Evolutionary conservation across 2,329 filamentous ascomycete genomes (phyloP).

Genomic region (Neonectria punicea): DNA sequence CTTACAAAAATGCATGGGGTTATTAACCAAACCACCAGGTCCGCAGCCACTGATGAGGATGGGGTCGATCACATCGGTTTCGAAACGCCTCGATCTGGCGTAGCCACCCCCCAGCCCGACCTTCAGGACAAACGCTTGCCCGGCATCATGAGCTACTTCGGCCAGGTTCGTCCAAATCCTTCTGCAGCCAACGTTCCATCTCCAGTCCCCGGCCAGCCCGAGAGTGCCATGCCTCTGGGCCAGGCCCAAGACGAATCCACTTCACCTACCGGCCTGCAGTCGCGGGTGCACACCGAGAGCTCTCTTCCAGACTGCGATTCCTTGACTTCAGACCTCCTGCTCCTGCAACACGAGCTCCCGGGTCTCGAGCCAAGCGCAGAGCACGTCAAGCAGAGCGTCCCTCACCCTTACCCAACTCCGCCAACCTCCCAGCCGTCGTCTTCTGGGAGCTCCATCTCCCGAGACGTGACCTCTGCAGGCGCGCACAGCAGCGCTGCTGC

Average conservation of each 20-base stretch:
- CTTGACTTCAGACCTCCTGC: constrained; percentile 34
- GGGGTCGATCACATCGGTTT: constrained; percentile 81
- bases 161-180: constrained; percentile 96
- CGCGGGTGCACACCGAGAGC: constrained; percentile 41
- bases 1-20: constrained; percentile 56
- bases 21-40: constrained; percentile 64
- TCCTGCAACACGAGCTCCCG: constrained; percentile 40
- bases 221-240: constrained; percentile 43
- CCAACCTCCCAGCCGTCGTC: constrained; percentile 62
- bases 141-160: constrained; percentile 97
- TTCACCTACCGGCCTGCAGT: constrained; percentile 47
- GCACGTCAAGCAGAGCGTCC: constrained; percentile 38
- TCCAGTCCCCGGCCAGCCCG: constrained; percentile 54
- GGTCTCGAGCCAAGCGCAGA: constrained; percentile 36
- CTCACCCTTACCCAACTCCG: constrained; percentile 65
- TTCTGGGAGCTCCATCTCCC: constrained; percentile 45
- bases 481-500: constrained; percentile 37
- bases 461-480: constrained; percentile 41
- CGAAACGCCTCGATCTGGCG: constrained; percentile 87
- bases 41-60: constrained; percentile 73
- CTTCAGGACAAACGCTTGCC: constrained; percentile 94
- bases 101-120: constrained; percentile 94
- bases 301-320: constrained; percentile 36
- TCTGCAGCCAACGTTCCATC: constrained; percentile 57
- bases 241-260: constrained; percentile 41